Conservation (phyloP, 495 filamentous ascomycete species). For the Penicillium robsamsonii region DNA sequence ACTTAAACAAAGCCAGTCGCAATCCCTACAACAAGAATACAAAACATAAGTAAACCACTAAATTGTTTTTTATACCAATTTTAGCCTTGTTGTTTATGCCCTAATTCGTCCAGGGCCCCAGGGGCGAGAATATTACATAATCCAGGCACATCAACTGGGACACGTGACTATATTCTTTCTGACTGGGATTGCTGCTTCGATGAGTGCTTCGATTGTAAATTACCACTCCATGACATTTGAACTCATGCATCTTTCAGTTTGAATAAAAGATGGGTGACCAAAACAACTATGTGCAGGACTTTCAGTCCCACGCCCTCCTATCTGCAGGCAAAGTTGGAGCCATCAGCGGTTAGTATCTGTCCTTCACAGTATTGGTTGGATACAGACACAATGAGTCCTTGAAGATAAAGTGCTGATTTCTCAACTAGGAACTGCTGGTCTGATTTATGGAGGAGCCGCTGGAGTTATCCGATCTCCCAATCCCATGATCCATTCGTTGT, state of each 20-base stretch:
- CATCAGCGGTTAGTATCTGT: conserved; percentile 47
- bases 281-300: conserved; percentile 15
- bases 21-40: background rate
- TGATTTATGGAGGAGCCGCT: conserved; percentile 64
- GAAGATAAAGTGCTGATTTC: conserved; percentile 3
- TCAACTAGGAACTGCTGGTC: conserved; percentile 61
- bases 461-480: conserved; percentile 68
- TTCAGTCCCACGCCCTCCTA: conserved; percentile 28
- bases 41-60: background rate
- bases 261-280: conserved; percentile 34
- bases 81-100: background rate
- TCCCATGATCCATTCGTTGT: conserved; percentile 65
- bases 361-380: background rate
- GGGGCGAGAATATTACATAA: background rate
- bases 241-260: conserved; percentile 10
- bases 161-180: conserved; percentile 5
- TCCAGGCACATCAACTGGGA: background rate
- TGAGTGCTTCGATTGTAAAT: conserved; percentile 7
- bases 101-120: background rate
- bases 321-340: conserved; percentile 52
- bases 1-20: background rate
- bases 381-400: background rate
- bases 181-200: conserved; percentile 1
- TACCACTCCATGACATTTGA: conserved; percentile 3
- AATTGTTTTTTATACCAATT: background rate